Base-by-base conservation (phyloP, 2,329 filamentous ascomycete species). In the Fusarium cyanostomum region DNA sequence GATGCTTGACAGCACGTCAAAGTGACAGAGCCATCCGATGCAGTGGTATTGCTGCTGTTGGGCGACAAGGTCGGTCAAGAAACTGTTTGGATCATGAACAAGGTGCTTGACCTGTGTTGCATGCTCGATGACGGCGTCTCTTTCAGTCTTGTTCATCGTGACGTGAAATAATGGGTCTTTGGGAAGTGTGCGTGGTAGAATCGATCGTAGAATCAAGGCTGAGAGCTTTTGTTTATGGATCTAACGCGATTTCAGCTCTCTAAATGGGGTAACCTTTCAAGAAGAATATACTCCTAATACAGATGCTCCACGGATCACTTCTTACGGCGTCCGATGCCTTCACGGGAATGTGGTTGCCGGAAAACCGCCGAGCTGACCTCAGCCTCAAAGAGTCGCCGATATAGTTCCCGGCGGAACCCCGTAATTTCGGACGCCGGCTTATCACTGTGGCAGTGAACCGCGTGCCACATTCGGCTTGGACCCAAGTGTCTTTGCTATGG, bases 21-120 rank as follows among this genome's bases (percentile, higher is more conserved):
- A 64, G 16, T 64, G 42, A 26, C 61, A 64, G 24, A 64, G 61
- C 61, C 61, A 64, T 4, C 56, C 16, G 4, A 64, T 52, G 21
- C 56, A 64, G 56, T 64, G 39, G 37, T 65, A 64, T 28, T 64
- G 61, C 12, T 64, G 61, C 18, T 64, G 61, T 15, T 64, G 61
- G 2, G 44, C 56, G 9, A 62, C 61, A 1, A 65, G 31, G 27
- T 64, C 61, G 26, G 61, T 64, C 27, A 64, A 34, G 10, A 65
- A 65, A 12, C 51, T 65, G 42, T 64, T 62, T 4, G 61, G 61
- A 28, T 65, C 61, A 46, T 65, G 56, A 5, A 58, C 61, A 9
- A 50, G 51, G 30, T 43, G 37, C 11, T 62, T 64, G 1, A 62
- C 33, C 42, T 64, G 61, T n/a, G 56, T 39, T 5, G 56, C 45